Percentiles rank a stretch among this genome's conserved stretches.
These are phyloP conservation scores for Kuraishia ogatae DNA, from an alignment of 805 yeast species.

Conservation along the genomic window DNA sequence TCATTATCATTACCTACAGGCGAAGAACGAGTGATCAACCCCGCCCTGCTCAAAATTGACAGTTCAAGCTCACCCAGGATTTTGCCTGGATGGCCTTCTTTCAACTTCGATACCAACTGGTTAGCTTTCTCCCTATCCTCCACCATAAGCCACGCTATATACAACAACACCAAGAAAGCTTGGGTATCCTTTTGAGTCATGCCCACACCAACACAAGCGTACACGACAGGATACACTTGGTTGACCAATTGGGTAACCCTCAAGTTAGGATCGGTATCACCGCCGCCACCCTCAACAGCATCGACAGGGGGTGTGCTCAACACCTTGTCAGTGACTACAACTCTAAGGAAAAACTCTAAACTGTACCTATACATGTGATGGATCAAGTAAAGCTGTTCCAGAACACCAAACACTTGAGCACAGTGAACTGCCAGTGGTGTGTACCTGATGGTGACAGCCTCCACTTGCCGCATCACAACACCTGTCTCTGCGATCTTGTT, in stretches of 20 bases:
- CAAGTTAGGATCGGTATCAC: background rate
- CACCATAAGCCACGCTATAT: background rate
- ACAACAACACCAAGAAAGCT: background rate
- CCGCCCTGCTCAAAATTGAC: background rate
- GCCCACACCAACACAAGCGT: background rate
- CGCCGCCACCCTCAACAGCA: background rate
- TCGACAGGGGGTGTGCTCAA: background rate
- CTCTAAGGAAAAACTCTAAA: background rate
- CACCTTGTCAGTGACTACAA: background rate
- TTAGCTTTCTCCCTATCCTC: background rate
- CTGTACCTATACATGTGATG: background rate
- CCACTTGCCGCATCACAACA: conserved; percentile 45
- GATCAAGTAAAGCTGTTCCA: conserved; percentile 30
- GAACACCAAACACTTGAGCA: conserved; percentile 37
- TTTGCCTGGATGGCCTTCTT: background rate
- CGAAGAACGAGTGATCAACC: background rate
- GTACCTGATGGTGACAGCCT: conserved; percentile 36
- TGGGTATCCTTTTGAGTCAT: background rate
- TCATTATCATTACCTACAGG: background rate
- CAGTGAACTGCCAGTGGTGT: conserved; percentile 47
- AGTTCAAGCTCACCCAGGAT: background rate
- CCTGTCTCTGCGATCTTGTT: conserved; percentile 45
- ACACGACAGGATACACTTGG: background rate
- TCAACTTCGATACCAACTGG: background rate
- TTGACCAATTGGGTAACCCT: background rate